Evolutionary conservation across 345 rosid genomes (phyloP), one percentile per base, ranked within the genome.

Genomic region (Kernera saxatilis): DNA sequence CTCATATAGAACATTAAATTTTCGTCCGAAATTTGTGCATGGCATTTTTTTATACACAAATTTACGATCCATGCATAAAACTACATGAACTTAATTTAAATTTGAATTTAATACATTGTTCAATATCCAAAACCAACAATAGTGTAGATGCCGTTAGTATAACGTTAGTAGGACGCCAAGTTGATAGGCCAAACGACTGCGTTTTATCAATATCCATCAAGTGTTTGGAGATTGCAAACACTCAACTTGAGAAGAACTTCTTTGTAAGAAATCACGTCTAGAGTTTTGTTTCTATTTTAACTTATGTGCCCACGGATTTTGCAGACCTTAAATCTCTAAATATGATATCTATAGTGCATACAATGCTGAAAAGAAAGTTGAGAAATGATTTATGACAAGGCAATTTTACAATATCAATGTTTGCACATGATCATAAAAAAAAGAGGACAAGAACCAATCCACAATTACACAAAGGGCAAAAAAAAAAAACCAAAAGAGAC

Each of bases 391-490:
- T 66, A 66, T 57, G 72, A 73, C 10, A 66, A 73, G 35, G 61
- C 72, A 73, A 39, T 10, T 50, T 48, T 39, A 40, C 18, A 74
- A 17, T 74, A 66, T 67, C 43, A 13, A 49, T 29, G 77, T 29
- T 73, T 67, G 72, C 67, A 74, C 67, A 74, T 57, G 67, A 39
- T 58, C 67, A 74, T 50, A 48, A 35, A 36, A 27, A 8, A 58
- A 62, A 48, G 70, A 64, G 39, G 2, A 64, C 57, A 72, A 35
- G 67, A 58, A 12, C 32, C 67, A 73, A 66, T 58, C 59, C 77
- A 73, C 72, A 66, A 39, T 66, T 57, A 73, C 77, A 73, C 59
- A 49, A 56, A 56, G 9, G 43, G 56, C 1, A 9, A 13, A 41
- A 44, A 13, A 41, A 44, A 43, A 40, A 37, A 44, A 30, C 62